A percentile compares a stretch with the other conserved stretches of the same genome.
Evolutionary conservation across 257 asterid genomes (phyloP).

Genomic region (Solanum ossicruentum): DNA sequence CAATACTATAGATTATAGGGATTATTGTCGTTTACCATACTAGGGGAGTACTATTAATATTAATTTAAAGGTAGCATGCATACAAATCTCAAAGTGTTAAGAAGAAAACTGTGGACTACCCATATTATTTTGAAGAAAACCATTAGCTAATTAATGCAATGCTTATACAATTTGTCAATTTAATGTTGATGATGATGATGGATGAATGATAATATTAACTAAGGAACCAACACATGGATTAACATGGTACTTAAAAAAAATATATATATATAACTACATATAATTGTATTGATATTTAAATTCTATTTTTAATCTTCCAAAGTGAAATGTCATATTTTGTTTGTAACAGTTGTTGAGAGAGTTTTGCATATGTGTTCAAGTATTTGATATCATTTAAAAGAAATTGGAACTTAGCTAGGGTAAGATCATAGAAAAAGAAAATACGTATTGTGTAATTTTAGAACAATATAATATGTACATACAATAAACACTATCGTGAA

Average conservation of each 20-base stretch:
- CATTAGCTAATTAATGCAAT: not conserved
- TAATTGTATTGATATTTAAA: not conserved
- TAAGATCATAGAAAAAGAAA: too few relatives aligned
- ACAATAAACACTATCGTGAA: too few relatives aligned
- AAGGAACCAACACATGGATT: not conserved
- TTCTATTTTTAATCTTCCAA: not conserved
- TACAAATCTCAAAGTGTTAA: not conserved
- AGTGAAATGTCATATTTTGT: not conserved
- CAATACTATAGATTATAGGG: not conserved
- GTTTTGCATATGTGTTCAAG: not conserved
- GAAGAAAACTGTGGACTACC: not conserved
- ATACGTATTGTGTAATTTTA: too few relatives aligned
- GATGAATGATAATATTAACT: not conserved
- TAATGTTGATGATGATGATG: not conserved
- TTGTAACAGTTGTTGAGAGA: not conserved
- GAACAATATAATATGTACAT: too few relatives aligned
- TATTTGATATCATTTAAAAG: not conserved
- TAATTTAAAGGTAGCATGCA: not conserved
- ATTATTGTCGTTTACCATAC: not conserved
- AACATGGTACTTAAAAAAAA: not conserved
- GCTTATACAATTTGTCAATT: not conserved
- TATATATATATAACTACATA: not conserved
- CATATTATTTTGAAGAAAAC: not conserved
- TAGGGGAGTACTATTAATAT: not conserved
- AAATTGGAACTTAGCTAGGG: not conserved